Evolutionary conservation across 441 rosid genomes (phyloP), one percentile per base, ranked within the genome.

Genomic region (Arabidopsis lyrata): DNA sequence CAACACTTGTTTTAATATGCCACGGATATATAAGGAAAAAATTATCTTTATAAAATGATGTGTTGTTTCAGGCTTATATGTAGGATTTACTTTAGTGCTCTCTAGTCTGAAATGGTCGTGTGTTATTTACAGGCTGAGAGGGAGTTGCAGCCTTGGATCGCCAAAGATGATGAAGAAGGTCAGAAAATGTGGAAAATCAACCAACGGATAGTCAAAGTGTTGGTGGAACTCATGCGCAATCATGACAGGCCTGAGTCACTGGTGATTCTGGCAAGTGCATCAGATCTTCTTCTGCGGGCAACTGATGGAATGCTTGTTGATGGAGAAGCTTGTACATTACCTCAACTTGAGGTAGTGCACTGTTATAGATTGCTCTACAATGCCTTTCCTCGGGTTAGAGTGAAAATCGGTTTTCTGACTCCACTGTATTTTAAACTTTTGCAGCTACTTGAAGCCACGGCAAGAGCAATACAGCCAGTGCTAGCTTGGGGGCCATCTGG

Each of bases 281-380:
- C 98, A 5, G 99, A 95, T 82, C 87, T 95, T 48, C 99, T 95
- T 79, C 83, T 95, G 45, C 95, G 98, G 3, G 97, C 99, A 31
- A 95, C 99, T 34, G 99, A 95, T 75, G 99, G 99, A 45, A 86
- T 95, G 92, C 99, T 95, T 60, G 95, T 95, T 38, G 98, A 95
- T 67, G 99, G 98, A 55, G 99, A 95, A 85, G 99, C 97, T 77
- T 92, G 99, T 83, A 95, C 99, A 45, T 81, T 90, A 80, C 99
- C 98, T 9, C 98, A 95, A 74, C 86, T 95, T 12, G 99, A 95
- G 97, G 99, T 92, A 84, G 65, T 32, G 15, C 32, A 57, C 65
- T 6, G 10, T 55, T 27, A 16, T 49, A 16, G 31, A 62, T 58
- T 34, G 14, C 76, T 58, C 24, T 35, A 65, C 66, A 36, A 22